Base-by-base conservation (phyloP, 805 yeast genomes). In the Candida berthetii region DNA sequence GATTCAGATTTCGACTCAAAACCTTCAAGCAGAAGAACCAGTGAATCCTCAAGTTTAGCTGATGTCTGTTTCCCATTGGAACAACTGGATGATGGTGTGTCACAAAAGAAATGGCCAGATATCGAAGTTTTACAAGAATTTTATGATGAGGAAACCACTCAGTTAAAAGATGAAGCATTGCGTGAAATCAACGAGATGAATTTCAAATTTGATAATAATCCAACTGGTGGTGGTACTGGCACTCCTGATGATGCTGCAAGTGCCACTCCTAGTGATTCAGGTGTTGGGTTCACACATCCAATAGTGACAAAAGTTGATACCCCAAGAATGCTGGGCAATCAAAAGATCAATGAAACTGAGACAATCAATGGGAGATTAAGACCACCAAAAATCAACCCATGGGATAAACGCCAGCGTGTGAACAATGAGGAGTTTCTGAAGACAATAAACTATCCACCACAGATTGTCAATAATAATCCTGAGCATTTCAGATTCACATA, bases 41-140 rank as follows among this genome's bases (percentile, higher is more conserved):
- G 70, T 1, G 78, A 76, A 41, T 76, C 78, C 32, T 81, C 95
- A 0, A 85, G 96, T 1, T 64, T 91, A 44, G 90, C 84, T 57
- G 99, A 91, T 62, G 99, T 91, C 20, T 91, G 96, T 55, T 79
- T 88, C 60, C 96, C 96, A 0, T 69, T 89, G 31, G 62, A 56
- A 31, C 55, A 46, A 14, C 37, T 49, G 20, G 56, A 47, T 37
- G 55, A 46, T 36, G 38, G 31, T 22, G 46, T 52, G 15, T 49
- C 52, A 24, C 43, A 53, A 20, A 68, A 64, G 46, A 53, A 60
- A 36, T 91, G 98, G 98, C 99, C 98, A 1, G 97, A 93, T 55
- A 66, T 87, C 15, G 55, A 67, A 27, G 77, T 85, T 0, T 65
- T 91, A 48, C 82, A 81, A 48, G 96, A 89, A 47, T 91, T 80